Conservation (phyloP, 176 grass and related monocot species). For the Elymus sibiricus region DNA sequence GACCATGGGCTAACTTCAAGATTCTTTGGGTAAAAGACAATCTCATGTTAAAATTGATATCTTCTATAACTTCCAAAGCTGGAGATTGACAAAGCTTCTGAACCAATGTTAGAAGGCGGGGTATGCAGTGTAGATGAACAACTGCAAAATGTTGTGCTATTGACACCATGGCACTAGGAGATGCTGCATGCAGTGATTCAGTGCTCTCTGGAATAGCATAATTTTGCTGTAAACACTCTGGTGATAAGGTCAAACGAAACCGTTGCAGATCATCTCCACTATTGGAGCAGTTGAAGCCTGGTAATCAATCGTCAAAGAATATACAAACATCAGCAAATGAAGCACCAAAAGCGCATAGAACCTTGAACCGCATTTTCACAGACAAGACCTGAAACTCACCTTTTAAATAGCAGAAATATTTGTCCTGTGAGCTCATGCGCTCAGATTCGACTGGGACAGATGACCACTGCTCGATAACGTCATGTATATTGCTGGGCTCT, state of each 20-base stretch:
- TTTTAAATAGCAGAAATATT: conserved; percentile 70
- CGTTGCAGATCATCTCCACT: conserved; percentile 48
- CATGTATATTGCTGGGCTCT: conserved; percentile 41
- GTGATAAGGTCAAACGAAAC: conserved; percentile 61
- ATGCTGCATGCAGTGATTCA: conserved; percentile 34
- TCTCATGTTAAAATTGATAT: conserved; percentile 70
- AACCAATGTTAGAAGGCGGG: conserved; percentile 68
- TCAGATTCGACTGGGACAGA: conserved; percentile 43
- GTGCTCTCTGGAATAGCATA: conserved; percentile 37
- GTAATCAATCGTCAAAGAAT: conserved; percentile 10
- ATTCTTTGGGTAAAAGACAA: conserved; percentile 80
- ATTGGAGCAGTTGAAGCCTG: conserved; percentile 75
- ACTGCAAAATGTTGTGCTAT: conserved; percentile 62
- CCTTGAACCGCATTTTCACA: conserved; percentile 7
- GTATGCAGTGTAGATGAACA: conserved; percentile 58
- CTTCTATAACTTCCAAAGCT: conserved; percentile 63
- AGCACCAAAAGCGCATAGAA: conserved; percentile 19
- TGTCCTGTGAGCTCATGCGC: conserved; percentile 37
- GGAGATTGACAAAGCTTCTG: conserved; percentile 63
- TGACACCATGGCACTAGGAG: conserved; percentile 57
- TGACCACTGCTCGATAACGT: conserved; percentile 59
- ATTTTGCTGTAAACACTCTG: conserved; percentile 55
- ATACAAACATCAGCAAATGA: conserved; percentile 31
- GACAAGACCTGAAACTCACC: conserved; percentile 39
- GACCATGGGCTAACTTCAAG: conserved; percentile 62